Conservation (phyloP, 169 alveolate genomes). For the Plasmodium yoelii region DNA sequence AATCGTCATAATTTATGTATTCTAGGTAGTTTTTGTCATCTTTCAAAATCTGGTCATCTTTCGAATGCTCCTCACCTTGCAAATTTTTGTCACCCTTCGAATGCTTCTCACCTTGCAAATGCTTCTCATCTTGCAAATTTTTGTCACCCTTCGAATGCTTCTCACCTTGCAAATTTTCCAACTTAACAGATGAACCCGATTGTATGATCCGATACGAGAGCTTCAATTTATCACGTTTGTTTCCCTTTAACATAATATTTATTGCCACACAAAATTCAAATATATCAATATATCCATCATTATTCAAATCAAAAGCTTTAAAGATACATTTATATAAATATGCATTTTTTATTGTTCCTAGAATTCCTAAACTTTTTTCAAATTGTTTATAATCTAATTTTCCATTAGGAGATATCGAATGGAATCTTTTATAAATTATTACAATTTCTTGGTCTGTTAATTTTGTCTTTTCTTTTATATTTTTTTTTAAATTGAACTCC, state of each 20-base stretch:
- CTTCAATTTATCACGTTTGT: constrained; percentile 80
- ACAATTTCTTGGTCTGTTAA: constrained; percentile 40
- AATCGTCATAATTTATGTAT: constrained; percentile 55
- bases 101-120: too few relatives aligned
- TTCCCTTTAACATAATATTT: constrained; percentile 85
- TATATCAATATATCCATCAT: constrained; percentile 84
- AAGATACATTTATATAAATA: constrained; percentile 76
- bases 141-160: too few relatives aligned
- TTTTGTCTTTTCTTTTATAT: constrained; percentile 36
- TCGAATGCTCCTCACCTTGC: too few relatives aligned
- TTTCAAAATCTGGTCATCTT: too few relatives aligned
- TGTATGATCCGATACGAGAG: constrained; percentile 83
- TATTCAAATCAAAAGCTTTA: constrained; percentile 85
- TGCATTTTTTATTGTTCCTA: constrained; percentile 75
- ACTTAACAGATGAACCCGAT: constrained; percentile 11
- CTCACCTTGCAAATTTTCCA: too few relatives aligned
- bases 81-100: too few relatives aligned
- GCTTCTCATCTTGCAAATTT: too few relatives aligned
- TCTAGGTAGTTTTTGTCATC: background rate
- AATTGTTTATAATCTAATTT: constrained; percentile 36
- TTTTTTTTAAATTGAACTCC: constrained; percentile 33
- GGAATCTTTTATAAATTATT: constrained; percentile 31
- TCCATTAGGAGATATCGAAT: constrained; percentile 18
- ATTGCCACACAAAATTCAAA: constrained; percentile 85
- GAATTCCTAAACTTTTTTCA: constrained; percentile 73